Base-by-base conservation (phyloP, 2,329 filamentous ascomycete species). In the Penicillium sp. region DNA sequence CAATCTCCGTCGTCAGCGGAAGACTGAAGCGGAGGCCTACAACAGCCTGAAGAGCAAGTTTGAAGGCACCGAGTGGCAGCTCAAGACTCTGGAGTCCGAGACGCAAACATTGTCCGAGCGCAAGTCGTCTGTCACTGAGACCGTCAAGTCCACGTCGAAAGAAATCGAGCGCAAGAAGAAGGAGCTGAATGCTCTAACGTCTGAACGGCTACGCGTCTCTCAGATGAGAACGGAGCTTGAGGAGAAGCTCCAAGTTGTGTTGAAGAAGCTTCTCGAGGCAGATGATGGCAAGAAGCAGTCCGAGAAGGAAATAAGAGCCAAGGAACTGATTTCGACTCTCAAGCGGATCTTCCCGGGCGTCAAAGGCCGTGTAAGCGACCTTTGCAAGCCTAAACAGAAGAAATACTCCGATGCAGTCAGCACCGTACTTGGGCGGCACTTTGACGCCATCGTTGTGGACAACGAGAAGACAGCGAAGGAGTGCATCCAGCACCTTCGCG, bases 311-410 rank as follows among this genome's bases (percentile, higher is more conserved):
- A 72, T 80, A 22, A 77, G 83, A 51, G 82, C 85, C 62, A 88
- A 88, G 61, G 90, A 95, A 64, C 86, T 88, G 64, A 84, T 97
- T 31, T 82, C 84, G 10, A 84, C 87, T 29, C 76, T 98, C 61
- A 95, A 95, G 69, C 85, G 89, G 45, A 86, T 95, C 55, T 95
- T 89, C 61, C 88, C 89, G 1, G 91, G 91, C 40, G 91, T 98
- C 39, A 87, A 87, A 58, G 93, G 93, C 19, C 84, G 91, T 40
- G 81, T 97, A 40, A 88, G 88, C 55, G 88, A 95, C 57, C 79
- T 98, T 37, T 96, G 93, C 73, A 90, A 88, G 57, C 91, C 93
- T 1, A 97, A 96, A 69, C 88, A 96, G 72, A 96, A 95, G 72
- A 97, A 96, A 68, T 98, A 84, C 63, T 87, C 93, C 56, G 88